Base-by-base conservation (phyloP, 1,284 basidiomycete genomes). In the Pisolithus thermaeus region DNA sequence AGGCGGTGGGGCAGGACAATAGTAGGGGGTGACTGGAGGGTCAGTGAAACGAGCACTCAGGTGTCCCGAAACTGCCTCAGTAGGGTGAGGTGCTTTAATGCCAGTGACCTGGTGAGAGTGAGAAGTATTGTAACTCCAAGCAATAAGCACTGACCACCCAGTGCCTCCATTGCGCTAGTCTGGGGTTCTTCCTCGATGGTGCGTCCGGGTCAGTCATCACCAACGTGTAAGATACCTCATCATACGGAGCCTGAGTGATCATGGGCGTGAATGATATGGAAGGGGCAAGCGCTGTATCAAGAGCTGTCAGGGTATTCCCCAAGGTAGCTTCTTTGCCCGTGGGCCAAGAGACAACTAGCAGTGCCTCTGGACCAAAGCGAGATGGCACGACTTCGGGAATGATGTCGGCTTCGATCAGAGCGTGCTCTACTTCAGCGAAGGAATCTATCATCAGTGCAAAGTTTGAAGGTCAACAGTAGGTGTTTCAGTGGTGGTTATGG, bases 121-220 rank as follows among this genome's bases (percentile, higher is more conserved):
- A 3, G 42, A 7, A 28, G 11, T 4, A 23, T 18, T 7, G 18
- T 22, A 6, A 54, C 36, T 59, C 40, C 28, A 18, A 36, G 18
- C n/a, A 22, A 35, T 9, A 18, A 18, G n/a, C 7, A 70, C 80
- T 59, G 55, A 85, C 81, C 50, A 87, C 68, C 83, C 82, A 86
- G 56, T 87, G 84, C 52, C 83, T 72, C 68, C 81, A 86, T 47
- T 81, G 69, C 4, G 75, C 71, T 60, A 72, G 82, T 53, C 74
- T 77, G 1, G 79, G 81, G 46, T 83, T 74, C 8, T 59, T 65
- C 36, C 76, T 66, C 0, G 78, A 79, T 0, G 83, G 84, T 3
- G 83, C 84, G 59, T 87, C 84, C 0, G 83, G 83, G 60, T 86
- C 83, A n/a, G 79, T 73, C 78, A 85, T 78, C 30, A 78, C 78